Percentiles rank a stretch among this genome's conserved stretches.
phyloP scores from a whole-genome alignment of 176 grass and related monocot species.

The Tillandsia leiboldiana region DNA sequence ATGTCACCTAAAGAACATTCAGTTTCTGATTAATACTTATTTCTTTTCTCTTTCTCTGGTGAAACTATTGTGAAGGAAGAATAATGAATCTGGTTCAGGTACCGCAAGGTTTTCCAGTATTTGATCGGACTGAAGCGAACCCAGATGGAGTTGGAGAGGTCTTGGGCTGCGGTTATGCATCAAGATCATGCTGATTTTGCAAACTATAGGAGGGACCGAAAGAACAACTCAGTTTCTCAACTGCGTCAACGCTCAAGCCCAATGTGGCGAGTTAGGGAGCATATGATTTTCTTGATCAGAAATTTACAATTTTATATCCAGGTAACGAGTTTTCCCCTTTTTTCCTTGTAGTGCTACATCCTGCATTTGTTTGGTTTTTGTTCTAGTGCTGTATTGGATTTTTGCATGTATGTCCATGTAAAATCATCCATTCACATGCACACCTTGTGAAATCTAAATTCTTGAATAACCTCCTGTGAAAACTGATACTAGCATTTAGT shows the following conservation, averaged over 20 bases:
- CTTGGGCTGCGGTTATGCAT: slow-evolving; percentile 95
- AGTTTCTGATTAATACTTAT: too few species aligned
- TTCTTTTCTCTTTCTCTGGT: slow-evolving; percentile 7
- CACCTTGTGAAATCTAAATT: too few species aligned
- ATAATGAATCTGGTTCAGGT: slow-evolving; percentile 38
- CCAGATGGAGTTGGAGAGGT: slow-evolving; percentile 98
- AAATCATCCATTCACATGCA: too few species aligned
- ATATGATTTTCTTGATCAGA: slow-evolving; percentile 99
- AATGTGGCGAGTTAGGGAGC: slow-evolving; percentile 93
- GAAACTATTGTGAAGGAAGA: slow-evolving; percentile 5
- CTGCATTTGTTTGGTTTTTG: slow-evolving; percentile 2
- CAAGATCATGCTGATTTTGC: slow-evolving; percentile 98
- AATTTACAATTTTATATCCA: slow-evolving; percentile 98
- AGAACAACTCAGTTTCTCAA: slow-evolving; percentile 45
- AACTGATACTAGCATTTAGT: too few species aligned
- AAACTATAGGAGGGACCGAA: slow-evolving; percentile 58
- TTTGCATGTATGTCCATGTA: too few species aligned
- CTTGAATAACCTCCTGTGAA: too few species aligned
- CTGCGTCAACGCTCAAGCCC: slow-evolving; percentile 56
- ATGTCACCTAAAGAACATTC: not conserved
- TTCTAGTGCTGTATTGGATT: slow-evolving; percentile 1
- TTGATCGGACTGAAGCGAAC: slow-evolving; percentile 95
- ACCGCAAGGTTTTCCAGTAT: slow-evolving; percentile 93
- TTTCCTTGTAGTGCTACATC: slow-evolving; percentile 1
- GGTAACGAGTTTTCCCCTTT: slow-evolving; percentile 23